Conservation (phyloP, 306 rosid species). For the Medicago truncatula region MtrunA17r5.0-ANR NC_053042.1:51000001-51000500, state of each 20-base stretch:
- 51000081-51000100: neutral
- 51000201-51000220: no score
- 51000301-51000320: neutral
- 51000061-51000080: neutral
- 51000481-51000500: no score
- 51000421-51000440: neutral
- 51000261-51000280: neutral
- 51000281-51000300: no score
- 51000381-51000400: neutral
- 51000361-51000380: neutral
- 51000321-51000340: neutral
- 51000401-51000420: neutral
- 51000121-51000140: neutral
- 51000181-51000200: no score
- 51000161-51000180: no score
- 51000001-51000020: neutral
- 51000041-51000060: neutral
- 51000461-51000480: no score
- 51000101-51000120: neutral
- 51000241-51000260: neutral
- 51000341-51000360: neutral
- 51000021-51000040: conserved; percentile 13
- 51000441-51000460: neutral
- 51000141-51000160: neutral
- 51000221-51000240: neutral